Evolutionary conservation across 345 rosid genomes (phyloP).

Genomic region (Linum usitatissimum): DNA sequence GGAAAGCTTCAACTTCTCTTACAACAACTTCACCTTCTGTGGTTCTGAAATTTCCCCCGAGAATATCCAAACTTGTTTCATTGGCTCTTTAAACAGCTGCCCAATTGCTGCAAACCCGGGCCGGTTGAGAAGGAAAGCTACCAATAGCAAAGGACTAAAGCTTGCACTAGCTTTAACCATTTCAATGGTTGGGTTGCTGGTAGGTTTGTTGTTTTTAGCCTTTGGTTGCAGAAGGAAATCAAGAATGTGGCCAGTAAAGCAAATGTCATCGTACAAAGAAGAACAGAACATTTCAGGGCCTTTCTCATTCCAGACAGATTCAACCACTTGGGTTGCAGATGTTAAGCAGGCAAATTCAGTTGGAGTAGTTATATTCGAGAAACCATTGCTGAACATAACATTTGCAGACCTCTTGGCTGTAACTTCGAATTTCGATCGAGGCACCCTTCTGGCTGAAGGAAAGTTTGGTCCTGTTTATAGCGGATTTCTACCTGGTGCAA

Average conservation of each 20-base stretch:
- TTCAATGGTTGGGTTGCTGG: conserved; percentile 53
- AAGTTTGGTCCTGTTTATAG: conserved; percentile 90
- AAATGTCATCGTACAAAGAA: conserved; percentile 44
- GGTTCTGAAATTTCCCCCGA: conserved; percentile 34
- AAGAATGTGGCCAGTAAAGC: conserved; percentile 47
- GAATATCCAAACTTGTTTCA: conserved; percentile 39
- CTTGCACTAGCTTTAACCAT: conserved; percentile 63
- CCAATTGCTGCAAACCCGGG: conserved; percentile 79
- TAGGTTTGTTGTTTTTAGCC: conserved; percentile 51
- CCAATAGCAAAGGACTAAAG: conserved; percentile 37
- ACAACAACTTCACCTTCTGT: conserved; percentile 79
- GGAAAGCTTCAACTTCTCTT: conserved; percentile 77
- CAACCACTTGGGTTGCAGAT: conserved; percentile 90
- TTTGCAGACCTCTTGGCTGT: conserved; percentile 84
- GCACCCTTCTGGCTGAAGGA: conserved; percentile 83
- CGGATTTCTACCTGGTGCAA: conserved; percentile 85
- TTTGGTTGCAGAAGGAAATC: conserved; percentile 54
- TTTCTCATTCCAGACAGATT: conserved; percentile 82
- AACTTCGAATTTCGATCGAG: conserved; percentile 75
- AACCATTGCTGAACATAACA: conserved; percentile 72
- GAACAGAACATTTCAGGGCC: conserved; percentile 75
- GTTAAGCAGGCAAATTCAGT: conserved; percentile 75
- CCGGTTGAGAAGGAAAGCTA: conserved; percentile 36
- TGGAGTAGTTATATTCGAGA: conserved; percentile 73
- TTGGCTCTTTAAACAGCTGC: conserved; percentile 57